phyloP scores from a whole-genome alignment of 164 flowering plant species.

The Hamamelis virginiana region DNA sequence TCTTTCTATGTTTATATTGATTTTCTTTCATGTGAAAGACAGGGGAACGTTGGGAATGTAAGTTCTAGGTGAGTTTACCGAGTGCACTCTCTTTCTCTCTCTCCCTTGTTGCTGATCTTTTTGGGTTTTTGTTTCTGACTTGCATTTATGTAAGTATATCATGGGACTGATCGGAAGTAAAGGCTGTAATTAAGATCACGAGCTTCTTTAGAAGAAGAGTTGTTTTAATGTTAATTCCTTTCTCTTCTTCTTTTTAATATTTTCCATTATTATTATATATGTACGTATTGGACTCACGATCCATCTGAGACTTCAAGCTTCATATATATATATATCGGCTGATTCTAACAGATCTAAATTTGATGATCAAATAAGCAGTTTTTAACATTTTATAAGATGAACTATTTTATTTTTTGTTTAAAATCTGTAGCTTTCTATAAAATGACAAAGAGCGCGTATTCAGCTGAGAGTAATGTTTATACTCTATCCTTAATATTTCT shows the following conservation, averaged over 20 bases:
- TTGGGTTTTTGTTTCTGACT: slow-evolving; percentile 5
- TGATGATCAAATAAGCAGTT: too few species aligned
- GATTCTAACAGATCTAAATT: too few species aligned
- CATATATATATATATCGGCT: too few species aligned
- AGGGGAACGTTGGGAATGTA: slow-evolving; percentile 30
- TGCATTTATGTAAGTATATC: slow-evolving; percentile 12
- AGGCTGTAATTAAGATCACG: slow-evolving; percentile 9
- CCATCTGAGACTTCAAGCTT: too few species aligned
- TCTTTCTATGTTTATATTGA: slow-evolving; percentile 13
- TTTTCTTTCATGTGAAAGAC: slow-evolving; percentile 16
- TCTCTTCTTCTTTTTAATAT: neutral
- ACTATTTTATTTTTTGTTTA: too few species aligned
- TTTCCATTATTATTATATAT: neutral
- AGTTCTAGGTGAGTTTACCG: slow-evolving; percentile 12
- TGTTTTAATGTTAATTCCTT: neutral
- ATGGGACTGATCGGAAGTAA: slow-evolving; percentile 4
- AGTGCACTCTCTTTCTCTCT: slow-evolving; percentile 5
- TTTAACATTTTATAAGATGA: too few species aligned
- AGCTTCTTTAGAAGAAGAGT: neutral
- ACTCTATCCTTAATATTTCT: neutral
- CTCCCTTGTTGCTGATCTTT: neutral
- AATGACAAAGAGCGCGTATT: too few species aligned
- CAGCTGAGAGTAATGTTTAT: too few species aligned
- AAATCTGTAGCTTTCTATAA: too few species aligned
- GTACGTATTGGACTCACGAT: neutral